Percentiles rank a stretch among this genome's conserved stretches.
Conservation (phyloP, 805 yeast genomes). For the Candida piceae region DNA sequence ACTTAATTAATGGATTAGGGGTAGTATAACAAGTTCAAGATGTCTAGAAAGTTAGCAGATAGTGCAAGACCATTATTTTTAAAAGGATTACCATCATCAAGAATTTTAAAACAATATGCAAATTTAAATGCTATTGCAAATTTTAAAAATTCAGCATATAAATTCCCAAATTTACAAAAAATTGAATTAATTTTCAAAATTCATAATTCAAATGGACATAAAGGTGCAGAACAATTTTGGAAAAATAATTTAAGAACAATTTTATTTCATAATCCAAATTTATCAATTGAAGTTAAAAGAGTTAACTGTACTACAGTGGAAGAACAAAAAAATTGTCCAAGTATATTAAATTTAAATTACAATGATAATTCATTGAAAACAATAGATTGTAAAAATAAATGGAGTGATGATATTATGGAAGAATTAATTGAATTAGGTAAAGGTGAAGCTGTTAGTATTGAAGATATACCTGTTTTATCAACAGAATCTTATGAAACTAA, state of each 20-base stretch:
- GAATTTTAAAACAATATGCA: constrained; percentile 42
- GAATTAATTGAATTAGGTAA: constrained; percentile 47
- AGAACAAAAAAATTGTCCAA: constrained; percentile 41
- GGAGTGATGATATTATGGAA: constrained; percentile 48
- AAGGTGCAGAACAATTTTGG: constrained; percentile 76
- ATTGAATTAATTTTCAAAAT: constrained; percentile 52
- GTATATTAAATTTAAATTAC: constrained; percentile 37
- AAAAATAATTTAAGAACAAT: constrained; percentile 66
- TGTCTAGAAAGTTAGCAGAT: constrained; percentile 18
- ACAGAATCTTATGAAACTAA: constrained; percentile 5
- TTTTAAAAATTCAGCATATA: constrained; percentile 36
- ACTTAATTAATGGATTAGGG: too few species aligned
- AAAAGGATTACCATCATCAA: constrained; percentile 35
- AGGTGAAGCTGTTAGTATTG: constrained; percentile 46
- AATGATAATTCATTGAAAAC: constrained; percentile 33
- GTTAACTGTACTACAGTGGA: constrained; percentile 39
- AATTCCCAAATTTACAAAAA: constrained; percentile 33
- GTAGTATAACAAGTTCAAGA: too few species aligned
- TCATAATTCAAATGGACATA: constrained; percentile 46
- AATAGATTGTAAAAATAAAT: constrained; percentile 51
- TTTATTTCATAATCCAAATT: constrained; percentile 74
- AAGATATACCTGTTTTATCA: constrained; percentile 35
- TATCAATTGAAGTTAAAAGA: constrained; percentile 57
- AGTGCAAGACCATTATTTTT: constrained; percentile 22
- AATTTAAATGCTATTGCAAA: constrained; percentile 50